Evolutionary conservation across 2,329 filamentous ascomycete species (phyloP), one percentile per base, ranked within the genome.

Genomic region (Coniochaeta hoffmannii): DNA sequence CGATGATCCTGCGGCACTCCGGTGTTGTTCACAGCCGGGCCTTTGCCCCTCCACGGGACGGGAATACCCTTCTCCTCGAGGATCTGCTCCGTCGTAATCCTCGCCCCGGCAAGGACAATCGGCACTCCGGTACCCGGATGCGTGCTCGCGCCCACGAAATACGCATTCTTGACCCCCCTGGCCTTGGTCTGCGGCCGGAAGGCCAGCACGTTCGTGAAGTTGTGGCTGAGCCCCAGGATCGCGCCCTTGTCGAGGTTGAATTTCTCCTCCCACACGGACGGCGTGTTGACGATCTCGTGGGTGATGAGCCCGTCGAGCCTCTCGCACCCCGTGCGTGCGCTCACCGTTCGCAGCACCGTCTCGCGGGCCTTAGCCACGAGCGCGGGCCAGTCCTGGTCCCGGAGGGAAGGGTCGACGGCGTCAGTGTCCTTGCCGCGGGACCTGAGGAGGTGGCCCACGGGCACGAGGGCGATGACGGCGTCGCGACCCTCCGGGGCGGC

Each of bases 51-150:
- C 50, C 55, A 57, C 19, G 56, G 55, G 26, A 58, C 50, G 15
- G 46, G 38, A 41, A 59, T 56, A 4, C 46, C 26, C 22, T 55
- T 50, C 9, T 60, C 58, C 9, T 24, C 50, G 19, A 60, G 46
- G 8, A 60, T 58, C 57, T 77, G 73, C 61, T 76, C 73, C 1
- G 70, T 62, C 11, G 73, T 75, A 56, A 90, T 76, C 66, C 83
- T 87, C 9, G 83, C 82, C 0, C 87, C 87, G 0, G 86, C 86
- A 10, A 90, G 71, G 26, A 86, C 84, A 55, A 90, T 88, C 3
- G 88, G 88, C 19, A 90, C 87, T 0, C 87, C 87, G 0, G 87
- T 90, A 1, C 88, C 88, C 0, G 88, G 87, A 71, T 91, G 87
- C 19, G 87, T 88, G 64, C 82, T 87, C 1, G 87, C 87, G 32